Conservation (phyloP, 306 rosid species). For the Phaseolus lunatus region DNA sequence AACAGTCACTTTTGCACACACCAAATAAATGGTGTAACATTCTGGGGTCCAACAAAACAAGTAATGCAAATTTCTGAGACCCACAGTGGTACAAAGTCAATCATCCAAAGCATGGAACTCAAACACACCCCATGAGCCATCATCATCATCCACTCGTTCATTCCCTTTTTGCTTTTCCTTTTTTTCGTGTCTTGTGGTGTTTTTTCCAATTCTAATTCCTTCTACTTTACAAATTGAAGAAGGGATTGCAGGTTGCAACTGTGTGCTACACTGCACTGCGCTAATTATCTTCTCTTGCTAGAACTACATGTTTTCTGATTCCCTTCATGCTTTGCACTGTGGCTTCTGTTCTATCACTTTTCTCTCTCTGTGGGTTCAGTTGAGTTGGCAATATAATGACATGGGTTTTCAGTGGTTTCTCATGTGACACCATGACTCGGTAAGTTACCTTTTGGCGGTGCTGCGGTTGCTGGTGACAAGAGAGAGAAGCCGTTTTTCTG, state of each 20-base stretch:
- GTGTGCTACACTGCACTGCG: slow-evolving; percentile 20
- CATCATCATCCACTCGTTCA: slow-evolving; percentile 43
- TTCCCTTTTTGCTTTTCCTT: slow-evolving; percentile 28
- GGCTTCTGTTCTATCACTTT: slow-evolving; percentile 63
- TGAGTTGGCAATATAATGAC: slow-evolving; percentile 43
- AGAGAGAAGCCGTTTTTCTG: slow-evolving; percentile 29
- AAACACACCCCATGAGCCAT: slow-evolving; percentile 52
- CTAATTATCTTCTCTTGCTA: slow-evolving; percentile 52
- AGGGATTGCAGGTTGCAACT: slow-evolving; percentile 1
- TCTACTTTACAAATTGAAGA: slow-evolving; percentile 52
- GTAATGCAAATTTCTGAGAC: slow-evolving; percentile 18
- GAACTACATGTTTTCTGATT: slow-evolving; percentile 60
- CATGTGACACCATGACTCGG: slow-evolving; percentile 37
- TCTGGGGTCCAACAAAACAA: slow-evolving; percentile 16
- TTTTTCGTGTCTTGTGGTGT: slow-evolving; percentile 52
- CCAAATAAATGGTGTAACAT: slow-evolving; percentile 2
- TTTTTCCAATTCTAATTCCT: neutral
- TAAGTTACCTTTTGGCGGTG: slow-evolving; percentile 47
- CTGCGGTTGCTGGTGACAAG: neutral
- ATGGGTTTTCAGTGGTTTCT: slow-evolving; percentile 48
- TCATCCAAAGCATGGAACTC: slow-evolving; percentile 56
- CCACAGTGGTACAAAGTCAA: slow-evolving; percentile 44
- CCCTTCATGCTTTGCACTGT: slow-evolving; percentile 76
- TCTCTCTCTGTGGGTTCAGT: slow-evolving; percentile 45
- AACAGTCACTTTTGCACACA: slow-evolving; percentile 34